Evolutionary conservation across 2,329 filamentous ascomycete species (phyloP).

Genomic region (Aspergillaceae sp.): DNA sequence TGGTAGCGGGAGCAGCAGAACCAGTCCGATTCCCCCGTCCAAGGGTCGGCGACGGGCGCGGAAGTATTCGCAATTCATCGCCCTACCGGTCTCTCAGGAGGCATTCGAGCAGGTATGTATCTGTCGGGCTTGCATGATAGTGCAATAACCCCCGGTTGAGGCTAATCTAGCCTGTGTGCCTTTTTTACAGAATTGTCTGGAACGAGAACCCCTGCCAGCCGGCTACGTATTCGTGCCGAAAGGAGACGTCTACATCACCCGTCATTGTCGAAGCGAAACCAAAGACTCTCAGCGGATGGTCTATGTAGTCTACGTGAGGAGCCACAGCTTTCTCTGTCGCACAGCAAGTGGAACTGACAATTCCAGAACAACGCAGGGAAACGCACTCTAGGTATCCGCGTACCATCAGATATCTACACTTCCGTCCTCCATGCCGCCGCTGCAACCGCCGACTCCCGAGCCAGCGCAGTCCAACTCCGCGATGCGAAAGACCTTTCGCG

Average conservation of each 20-base stretch:
- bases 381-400: conserved; percentile 34
- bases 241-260: conserved; percentile 37
- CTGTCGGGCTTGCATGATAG: not conserved
- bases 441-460: conserved; percentile 33
- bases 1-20: not conserved
- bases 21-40: not conserved
- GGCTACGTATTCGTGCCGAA: conserved; percentile 35
- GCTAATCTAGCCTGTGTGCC: not conserved
- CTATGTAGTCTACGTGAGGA: conserved; percentile 31
- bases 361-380: conserved; percentile 23
- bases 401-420: conserved; percentile 31
- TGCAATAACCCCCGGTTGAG: conserved; percentile 3
- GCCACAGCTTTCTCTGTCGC: not conserved
- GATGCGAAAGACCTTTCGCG: conserved; percentile 23
- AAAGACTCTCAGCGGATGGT: conserved; percentile 23
- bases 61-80: conserved; percentile 9
- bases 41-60: conserved; percentile 1
- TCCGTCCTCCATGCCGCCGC: conserved; percentile 32
- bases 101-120: conserved; percentile 20
- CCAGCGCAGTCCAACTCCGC: conserved; percentile 29
- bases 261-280: conserved; percentile 31
- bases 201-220: conserved; percentile 17
- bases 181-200: conserved; percentile 22
- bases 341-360: not conserved
- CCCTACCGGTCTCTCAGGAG: conserved; percentile 16